These are phyloP conservation scores for Eucalyptus sp. DNA, from an alignment of 345 rosid species.

Conservation along the genomic window DNA sequence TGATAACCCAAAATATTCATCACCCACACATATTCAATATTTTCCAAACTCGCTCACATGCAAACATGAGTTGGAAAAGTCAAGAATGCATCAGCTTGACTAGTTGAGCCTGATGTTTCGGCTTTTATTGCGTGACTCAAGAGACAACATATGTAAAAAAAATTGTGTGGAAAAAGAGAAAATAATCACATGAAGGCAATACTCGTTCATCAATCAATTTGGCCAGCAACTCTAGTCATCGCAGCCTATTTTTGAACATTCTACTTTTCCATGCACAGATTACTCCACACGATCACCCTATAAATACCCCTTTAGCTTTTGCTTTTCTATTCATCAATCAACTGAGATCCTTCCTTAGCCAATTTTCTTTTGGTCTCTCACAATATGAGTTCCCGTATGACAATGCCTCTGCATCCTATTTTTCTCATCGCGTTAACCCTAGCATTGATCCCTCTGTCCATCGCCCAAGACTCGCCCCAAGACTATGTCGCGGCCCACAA, in stretches of 20 bases:
- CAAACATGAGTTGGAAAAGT: too few species aligned
- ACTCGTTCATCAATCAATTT: neutral
- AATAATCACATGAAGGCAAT: neutral
- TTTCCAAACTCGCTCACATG: too few species aligned
- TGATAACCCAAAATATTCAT: neutral
- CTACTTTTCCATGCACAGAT: neutral
- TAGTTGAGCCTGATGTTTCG: too few species aligned
- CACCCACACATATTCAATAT: too few species aligned
- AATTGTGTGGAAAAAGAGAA: neutral
- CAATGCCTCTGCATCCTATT: neutral
- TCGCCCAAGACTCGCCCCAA: neutral
- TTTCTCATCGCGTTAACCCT: neutral
- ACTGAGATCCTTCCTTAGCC: neutral
- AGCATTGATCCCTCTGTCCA: neutral
- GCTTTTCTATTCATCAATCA: neutral
- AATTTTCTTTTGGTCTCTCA: neutral
- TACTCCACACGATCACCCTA: neutral
- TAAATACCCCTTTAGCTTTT: neutral
- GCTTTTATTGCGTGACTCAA: too few species aligned
- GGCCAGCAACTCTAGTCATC: too few species aligned
- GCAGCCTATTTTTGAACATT: neutral
- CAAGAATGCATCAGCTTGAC: too few species aligned
- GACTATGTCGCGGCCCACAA: slow-evolving; percentile 13
- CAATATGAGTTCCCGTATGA: neutral
- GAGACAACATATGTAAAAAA: neutral